Percentiles rank a stretch among this genome's conserved stretches.
phyloP scores from a whole-genome alignment of 148 eudicot genomes.

The Rhododendron simsii region DNA sequence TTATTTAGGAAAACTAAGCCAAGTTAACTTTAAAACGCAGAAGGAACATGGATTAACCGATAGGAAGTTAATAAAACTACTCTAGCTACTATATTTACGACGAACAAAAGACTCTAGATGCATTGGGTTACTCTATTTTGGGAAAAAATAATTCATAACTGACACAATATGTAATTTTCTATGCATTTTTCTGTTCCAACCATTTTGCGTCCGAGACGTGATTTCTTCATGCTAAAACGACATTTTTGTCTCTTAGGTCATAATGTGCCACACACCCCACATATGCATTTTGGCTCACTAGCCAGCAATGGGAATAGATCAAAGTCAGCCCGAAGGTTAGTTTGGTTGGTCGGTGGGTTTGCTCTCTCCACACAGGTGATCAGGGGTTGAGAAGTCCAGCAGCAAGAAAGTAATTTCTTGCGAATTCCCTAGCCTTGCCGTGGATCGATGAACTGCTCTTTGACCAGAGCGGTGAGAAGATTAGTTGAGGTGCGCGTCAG shows the following conservation, averaged over 20 bases:
- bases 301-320: not conserved
- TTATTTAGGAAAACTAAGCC: too few species aligned
- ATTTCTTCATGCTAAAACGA: not conserved
- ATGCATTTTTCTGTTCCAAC: not conserved
- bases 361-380: not conserved
- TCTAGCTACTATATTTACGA: not conserved
- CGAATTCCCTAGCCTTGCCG: too few species aligned
- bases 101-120: not conserved
- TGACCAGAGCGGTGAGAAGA: too few species aligned
- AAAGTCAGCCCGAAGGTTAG: not conserved
- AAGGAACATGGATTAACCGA: too few species aligned
- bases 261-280: not conserved
- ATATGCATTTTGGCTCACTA: not conserved
- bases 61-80: too few species aligned
- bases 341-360: not conserved
- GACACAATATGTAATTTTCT: not conserved
- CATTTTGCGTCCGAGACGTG: not conserved
- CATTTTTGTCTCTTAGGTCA: not conserved
- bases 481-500: too few species aligned
- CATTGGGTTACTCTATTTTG: not conserved
- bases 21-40: too few species aligned
- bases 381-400: not conserved
- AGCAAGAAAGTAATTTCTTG: too few species aligned
- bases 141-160: not conserved
- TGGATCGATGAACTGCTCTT: too few species aligned